A percentile compares a stretch with the other conserved stretches of the same genome.
Conservation (phyloP, 164 flowering plant genomes). For the Hamamelis virginiana region DNA sequence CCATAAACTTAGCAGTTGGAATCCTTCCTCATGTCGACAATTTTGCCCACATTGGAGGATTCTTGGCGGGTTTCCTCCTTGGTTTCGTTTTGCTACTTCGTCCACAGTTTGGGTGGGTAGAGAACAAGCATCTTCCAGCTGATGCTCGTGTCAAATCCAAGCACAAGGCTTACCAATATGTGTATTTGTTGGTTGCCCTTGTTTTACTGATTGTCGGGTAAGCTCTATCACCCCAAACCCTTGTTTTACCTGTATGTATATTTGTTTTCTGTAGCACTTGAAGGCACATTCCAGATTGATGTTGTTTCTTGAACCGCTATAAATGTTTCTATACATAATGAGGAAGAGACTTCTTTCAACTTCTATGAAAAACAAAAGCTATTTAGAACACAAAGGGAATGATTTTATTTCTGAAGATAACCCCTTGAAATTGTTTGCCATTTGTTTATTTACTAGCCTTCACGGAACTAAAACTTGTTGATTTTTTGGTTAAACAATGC, state of each 20-base stretch:
- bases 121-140: constrained; percentile 44
- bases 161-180: constrained; percentile 63
- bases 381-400: too few species aligned
- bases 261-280: not conserved
- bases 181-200: constrained; percentile 41
- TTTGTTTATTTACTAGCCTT: too few species aligned
- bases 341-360: not conserved
- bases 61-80: constrained; percentile 73
- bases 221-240: constrained; percentile 12
- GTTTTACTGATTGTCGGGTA: constrained; percentile 57
- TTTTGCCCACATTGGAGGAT: constrained; percentile 92
- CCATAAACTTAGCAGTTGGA: constrained; percentile 74
- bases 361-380: not conserved
- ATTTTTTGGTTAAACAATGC: constrained; percentile 2
- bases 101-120: constrained; percentile 80
- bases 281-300: not conserved
- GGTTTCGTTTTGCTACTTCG: constrained; percentile 73
- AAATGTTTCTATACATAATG: not conserved
- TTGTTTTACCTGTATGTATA: too few species aligned
- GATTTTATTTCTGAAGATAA: too few species aligned
- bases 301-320: too few species aligned
- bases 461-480: too few species aligned
- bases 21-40: constrained; percentile 81
- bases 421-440: not conserved
- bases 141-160: constrained; percentile 51